Evolutionary conservation across 306 rosid species (phyloP), one percentile per base, ranked within the genome.

Genomic region (Cicer bijugum): DNA sequence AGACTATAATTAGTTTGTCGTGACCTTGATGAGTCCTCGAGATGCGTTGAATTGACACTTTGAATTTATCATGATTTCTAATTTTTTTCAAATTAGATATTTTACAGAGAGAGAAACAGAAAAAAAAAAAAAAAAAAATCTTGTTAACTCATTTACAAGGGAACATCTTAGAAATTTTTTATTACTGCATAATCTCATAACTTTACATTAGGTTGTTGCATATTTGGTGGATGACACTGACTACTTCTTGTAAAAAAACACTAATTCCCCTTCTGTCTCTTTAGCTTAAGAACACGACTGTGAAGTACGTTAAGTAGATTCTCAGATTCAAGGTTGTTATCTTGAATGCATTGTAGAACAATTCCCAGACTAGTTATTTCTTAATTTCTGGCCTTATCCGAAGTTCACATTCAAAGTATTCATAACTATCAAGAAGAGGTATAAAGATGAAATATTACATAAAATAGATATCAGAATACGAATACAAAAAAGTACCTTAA

Each of bases 251-350:
- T 7, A 23, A 23, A 23, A 7, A 12, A 62, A 63, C 12, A 56
- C 75, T 39, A 33, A 50, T 51, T 16, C 0, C 45, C 64, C 62
- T 39, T 75, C 11, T 37, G 64, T 19, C 20, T 63, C 51, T 67
- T 72, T 35, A 86, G 85, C 71, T 57, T 46, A 28, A 14, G 19
- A 70, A 86, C 74, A 9, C 75, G 76, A 12, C 12, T 40, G 23
- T 67, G 35, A 51, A 90, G 78, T 66, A 17, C 72, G 1, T 17
- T 35, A 28, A 57, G 38, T 8, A 78, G 61, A 79, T 76, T 58
- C 71, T 77, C 61, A 6, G 82, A 66, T 61, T 81, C 50, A 20
- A 85, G 75, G 50, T 64, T 71, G 82, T 81, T 71, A 23, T 83
- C 61, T 15, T 7, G 6, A 69, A 69, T 51, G 28, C 61, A 35